Evolutionary conservation across 495 filamentous ascomycete genomes (phyloP).

Genomic region (Podospora pseudocomata): DNA sequence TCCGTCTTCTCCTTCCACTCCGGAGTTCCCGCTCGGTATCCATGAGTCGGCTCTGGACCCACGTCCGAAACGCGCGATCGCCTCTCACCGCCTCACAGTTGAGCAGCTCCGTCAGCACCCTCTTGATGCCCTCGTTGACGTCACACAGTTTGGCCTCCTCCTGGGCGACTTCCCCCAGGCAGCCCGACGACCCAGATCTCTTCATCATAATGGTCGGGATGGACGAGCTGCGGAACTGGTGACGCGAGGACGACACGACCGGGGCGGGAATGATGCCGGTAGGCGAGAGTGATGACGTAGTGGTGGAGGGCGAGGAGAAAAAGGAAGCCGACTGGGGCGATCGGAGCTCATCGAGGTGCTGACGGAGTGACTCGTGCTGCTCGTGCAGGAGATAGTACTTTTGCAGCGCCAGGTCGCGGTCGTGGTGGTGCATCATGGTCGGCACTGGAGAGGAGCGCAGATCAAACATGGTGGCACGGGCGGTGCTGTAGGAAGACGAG

Average conservation of each 20-base stretch:
- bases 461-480: slow-evolving; percentile 18
- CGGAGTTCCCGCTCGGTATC: slow-evolving; percentile 60
- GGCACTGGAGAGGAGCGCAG: slow-evolving; percentile 16
- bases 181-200: slow-evolving; percentile 4
- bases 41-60: slow-evolving; percentile 62
- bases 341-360: slow-evolving; percentile 48
- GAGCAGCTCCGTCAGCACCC: slow-evolving; percentile 60
- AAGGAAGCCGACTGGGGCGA: slow-evolving; percentile 25
- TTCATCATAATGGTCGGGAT: slow-evolving; percentile 16
- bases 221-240: slow-evolving; percentile 31
- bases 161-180: slow-evolving; percentile 42
- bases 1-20: slow-evolving; percentile 42
- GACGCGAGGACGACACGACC: slow-evolving; percentile 13
- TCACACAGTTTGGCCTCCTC: slow-evolving; percentile 54
- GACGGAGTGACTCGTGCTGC: slow-evolving; percentile 52
- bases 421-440: slow-evolving; percentile 26
- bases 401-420: slow-evolving; percentile 50
- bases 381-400: slow-evolving; percentile 54
- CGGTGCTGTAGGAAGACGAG: slow-evolving; percentile 7
- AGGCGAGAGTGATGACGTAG: slow-evolving; percentile 40
- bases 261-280: slow-evolving; percentile 16
- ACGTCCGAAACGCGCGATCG: slow-evolving; percentile 55
- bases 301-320: slow-evolving; percentile 21
- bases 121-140: slow-evolving; percentile 63
- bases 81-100: slow-evolving; percentile 56